Percentiles rank a stretch among this genome's conserved stretches.
Conservation (phyloP, 2,329 filamentous ascomycete species). For the Mycosphaerelloides madeirae region DNA sequence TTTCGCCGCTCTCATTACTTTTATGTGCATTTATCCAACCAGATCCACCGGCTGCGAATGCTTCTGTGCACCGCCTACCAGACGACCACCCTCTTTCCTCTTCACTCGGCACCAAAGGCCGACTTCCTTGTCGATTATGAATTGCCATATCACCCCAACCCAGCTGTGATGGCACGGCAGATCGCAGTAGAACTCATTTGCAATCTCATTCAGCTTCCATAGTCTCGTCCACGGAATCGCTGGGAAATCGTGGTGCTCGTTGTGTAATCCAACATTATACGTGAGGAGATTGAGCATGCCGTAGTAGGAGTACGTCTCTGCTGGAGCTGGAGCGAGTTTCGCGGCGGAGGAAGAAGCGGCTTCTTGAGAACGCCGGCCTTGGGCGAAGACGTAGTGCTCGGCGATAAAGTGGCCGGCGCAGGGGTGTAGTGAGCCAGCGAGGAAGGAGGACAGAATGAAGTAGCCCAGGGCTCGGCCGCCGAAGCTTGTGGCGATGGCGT, state of each 20-base stretch:
- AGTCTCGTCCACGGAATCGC: slow-evolving; percentile 92
- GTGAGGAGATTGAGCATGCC: slow-evolving; percentile 85
- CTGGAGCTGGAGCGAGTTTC: slow-evolving; percentile 49
- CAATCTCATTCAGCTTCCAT: slow-evolving; percentile 69
- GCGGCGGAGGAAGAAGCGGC: slow-evolving; percentile 41
- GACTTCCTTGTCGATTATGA: slow-evolving; percentile 84
- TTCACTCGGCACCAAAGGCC: slow-evolving; percentile 92
- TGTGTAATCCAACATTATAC: slow-evolving; percentile 96
- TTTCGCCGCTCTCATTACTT: no score
- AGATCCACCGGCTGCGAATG: slow-evolving; percentile 16
- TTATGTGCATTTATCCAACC: slow-evolving; percentile 4
- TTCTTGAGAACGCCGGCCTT: slow-evolving; percentile 44
- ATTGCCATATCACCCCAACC: slow-evolving; percentile 90
- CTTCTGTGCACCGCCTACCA: slow-evolving; percentile 43
- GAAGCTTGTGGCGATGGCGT: slow-evolving; percentile 56
- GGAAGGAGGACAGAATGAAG: slow-evolving; percentile 82
- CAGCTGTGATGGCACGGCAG: slow-evolving; percentile 85
- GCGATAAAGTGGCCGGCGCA: slow-evolving; percentile 97
- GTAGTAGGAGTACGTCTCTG: slow-evolving; percentile 97
- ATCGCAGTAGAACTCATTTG: slow-evolving; percentile 85
- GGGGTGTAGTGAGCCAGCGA: slow-evolving; percentile 89
- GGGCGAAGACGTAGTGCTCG: slow-evolving; percentile 67
- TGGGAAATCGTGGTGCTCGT: slow-evolving; percentile 98
- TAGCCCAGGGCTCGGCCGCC: slow-evolving; percentile 69
- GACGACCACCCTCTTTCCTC: slow-evolving; percentile 69